Percentiles rank a stretch among this genome's conserved stretches.
Conservation (phyloP, 805 yeast species). For the Suhomyces canberraensis region DNA sequence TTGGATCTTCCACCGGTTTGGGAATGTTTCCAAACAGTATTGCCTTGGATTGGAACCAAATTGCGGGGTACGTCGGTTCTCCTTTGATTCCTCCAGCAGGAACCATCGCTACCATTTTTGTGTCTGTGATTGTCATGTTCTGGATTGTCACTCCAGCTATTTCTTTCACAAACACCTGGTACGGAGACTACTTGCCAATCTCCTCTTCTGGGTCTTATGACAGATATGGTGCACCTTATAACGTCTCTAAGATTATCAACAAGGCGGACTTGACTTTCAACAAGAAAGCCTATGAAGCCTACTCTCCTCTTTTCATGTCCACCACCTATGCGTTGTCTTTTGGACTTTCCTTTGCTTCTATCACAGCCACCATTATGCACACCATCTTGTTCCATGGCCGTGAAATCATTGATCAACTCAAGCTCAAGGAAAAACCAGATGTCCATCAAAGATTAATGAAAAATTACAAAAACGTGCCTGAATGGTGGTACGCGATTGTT, state of each 20-base stretch:
- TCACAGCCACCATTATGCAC: constrained; percentile 60
- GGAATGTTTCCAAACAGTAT: constrained; percentile 55
- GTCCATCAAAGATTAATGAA: constrained; percentile 56
- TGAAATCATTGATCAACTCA: constrained; percentile 41
- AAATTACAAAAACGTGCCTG: constrained; percentile 39
- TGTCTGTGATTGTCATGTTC: constrained; percentile 31
- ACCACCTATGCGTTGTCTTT: constrained; percentile 60
- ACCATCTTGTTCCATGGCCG: constrained; percentile 54
- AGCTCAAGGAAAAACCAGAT: constrained; percentile 29
- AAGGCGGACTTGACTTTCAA: constrained; percentile 38
- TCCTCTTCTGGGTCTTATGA: constrained; percentile 47
- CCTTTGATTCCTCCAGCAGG: constrained; percentile 64
- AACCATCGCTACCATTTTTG: constrained; percentile 44
- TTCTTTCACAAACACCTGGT: constrained; percentile 57
- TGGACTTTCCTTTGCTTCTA: constrained; percentile 57
- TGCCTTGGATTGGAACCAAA: constrained; percentile 67
- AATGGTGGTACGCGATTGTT: constrained; percentile 40
- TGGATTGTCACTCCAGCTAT: constrained; percentile 54
- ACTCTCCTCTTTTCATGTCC: constrained; percentile 63
- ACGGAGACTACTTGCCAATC: constrained; percentile 57
- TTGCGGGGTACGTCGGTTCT: constrained; percentile 55
- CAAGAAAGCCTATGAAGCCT: constrained; percentile 45
- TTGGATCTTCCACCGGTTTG: constrained; percentile 60
- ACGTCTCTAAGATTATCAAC: constrained; percentile 48
- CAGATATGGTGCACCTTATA: constrained; percentile 47